A percentile compares a stretch with the other conserved stretches of the same genome.
These are phyloP conservation scores for Trapa bicornis DNA, from an alignment of 345 rosid genomes.

Conservation along the genomic window DNA sequence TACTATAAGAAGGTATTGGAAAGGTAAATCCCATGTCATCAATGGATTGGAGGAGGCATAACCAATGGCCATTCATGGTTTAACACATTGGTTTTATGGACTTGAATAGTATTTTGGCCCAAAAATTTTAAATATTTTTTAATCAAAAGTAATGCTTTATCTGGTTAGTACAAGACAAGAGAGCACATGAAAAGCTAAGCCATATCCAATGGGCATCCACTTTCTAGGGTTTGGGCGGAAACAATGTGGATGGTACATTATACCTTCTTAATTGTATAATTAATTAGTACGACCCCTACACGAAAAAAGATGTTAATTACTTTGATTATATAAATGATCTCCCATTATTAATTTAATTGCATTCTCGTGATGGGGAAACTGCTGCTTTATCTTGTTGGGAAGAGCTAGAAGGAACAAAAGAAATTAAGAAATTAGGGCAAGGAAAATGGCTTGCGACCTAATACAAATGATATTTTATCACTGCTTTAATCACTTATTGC, in stretches of 20 bases:
- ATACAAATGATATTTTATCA: no score
- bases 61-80: no score
- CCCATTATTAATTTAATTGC: neutral
- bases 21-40: no score
- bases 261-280: neutral
- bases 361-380: neutral
- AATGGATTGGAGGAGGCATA: no score
- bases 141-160: no score
- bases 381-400: neutral
- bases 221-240: slow-evolving; percentile 17
- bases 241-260: neutral
- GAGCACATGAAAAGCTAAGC: slow-evolving; percentile 8
- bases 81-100: no score
- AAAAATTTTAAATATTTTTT: no score
- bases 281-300: neutral
- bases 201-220: slow-evolving; percentile 35
- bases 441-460: no score
- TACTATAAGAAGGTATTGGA: no score
- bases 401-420: neutral
- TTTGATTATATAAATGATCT: neutral
- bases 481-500: no score
- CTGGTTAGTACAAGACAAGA: neutral
- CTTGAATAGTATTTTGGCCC: no score
- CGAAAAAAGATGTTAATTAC: neutral
- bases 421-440: neutral